Evolutionary conservation across 352 stramenopile species (phyloP).

Genomic region (Peronospora destructor): DNA sequence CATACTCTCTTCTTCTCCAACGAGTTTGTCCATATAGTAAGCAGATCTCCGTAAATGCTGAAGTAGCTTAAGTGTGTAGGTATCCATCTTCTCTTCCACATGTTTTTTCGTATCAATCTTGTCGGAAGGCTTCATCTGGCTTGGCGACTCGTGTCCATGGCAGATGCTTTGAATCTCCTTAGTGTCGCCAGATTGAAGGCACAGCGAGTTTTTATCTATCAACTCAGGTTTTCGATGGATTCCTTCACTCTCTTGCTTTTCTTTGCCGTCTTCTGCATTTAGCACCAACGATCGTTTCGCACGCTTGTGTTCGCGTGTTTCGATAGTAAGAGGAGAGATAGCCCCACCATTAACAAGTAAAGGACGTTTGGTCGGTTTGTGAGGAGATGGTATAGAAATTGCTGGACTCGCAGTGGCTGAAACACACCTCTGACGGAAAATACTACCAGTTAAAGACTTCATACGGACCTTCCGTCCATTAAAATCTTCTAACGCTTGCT

Average conservation of each 20-base stretch:
- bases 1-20: constrained; percentile 39
- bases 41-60: constrained; percentile 53
- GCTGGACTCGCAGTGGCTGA: constrained; percentile 16
- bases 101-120: constrained; percentile 23
- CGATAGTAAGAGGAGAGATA: constrained; percentile 20
- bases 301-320: constrained; percentile 41
- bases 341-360: constrained; percentile 8
- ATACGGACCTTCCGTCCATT: constrained; percentile 34
- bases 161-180: constrained; percentile 37
- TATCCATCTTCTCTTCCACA: constrained; percentile 39
- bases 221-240: constrained; percentile 29
- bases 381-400: constrained; percentile 28
- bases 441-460: constrained; percentile 33
- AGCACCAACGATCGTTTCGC: constrained; percentile 34
- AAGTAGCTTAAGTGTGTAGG: constrained; percentile 47
- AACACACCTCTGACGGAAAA: constrained; percentile 27
- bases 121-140: constrained; percentile 16
- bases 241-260: constrained; percentile 14
- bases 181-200: constrained; percentile 30
- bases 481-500: constrained; percentile 51
- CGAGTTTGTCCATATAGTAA: constrained; percentile 62
- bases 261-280: constrained; percentile 11
- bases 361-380: constrained; percentile 32
- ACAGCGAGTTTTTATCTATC: constrained; percentile 50
- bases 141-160: constrained; percentile 50